Conservation (phyloP, 192 early-diverging fungal species). For the Irineochytrium annulatum region DNA sequence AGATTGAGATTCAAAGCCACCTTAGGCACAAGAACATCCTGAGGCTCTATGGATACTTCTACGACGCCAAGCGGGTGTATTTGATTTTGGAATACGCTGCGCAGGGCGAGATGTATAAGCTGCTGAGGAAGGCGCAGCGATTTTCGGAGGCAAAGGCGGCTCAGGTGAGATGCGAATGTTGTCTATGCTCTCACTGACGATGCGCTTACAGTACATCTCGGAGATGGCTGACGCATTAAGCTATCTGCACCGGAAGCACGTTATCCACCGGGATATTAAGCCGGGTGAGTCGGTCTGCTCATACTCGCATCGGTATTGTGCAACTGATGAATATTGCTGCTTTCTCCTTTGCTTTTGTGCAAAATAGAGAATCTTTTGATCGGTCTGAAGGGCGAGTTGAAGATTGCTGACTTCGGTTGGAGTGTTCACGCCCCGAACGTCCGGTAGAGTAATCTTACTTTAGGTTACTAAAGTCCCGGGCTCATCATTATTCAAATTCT, state of each 20-base stretch:
- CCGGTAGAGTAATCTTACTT: slow-evolving; percentile 25
- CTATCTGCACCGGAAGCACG: slow-evolving; percentile 84
- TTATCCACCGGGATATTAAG: slow-evolving; percentile 97
- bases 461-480: too few relatives aligned
- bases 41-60: slow-evolving; percentile 92
- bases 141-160: slow-evolving; percentile 76
- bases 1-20: slow-evolving; percentile 93
- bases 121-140: slow-evolving; percentile 60
- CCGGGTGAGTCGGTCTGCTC: slow-evolving; percentile 51
- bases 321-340: too few relatives aligned
- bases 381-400: slow-evolving; percentile 81
- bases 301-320: too few relatives aligned
- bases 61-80: slow-evolving; percentile 88
- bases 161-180: slow-evolving; percentile 51
- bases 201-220: slow-evolving; percentile 66
- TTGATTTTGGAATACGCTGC: slow-evolving; percentile 95
- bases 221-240: slow-evolving; percentile 82
- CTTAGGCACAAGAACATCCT: slow-evolving; percentile 86
- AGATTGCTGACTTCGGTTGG: slow-evolving; percentile 98
- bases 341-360: too few relatives aligned
- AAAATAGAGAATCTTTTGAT: slow-evolving; percentile 83
- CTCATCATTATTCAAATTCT: neutral
- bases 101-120: slow-evolving; percentile 87
- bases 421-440: slow-evolving; percentile 78
- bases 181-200: neutral